Evolutionary conservation across 805 yeast genomes (phyloP).

Genomic region (Candida insectalens): DNA sequence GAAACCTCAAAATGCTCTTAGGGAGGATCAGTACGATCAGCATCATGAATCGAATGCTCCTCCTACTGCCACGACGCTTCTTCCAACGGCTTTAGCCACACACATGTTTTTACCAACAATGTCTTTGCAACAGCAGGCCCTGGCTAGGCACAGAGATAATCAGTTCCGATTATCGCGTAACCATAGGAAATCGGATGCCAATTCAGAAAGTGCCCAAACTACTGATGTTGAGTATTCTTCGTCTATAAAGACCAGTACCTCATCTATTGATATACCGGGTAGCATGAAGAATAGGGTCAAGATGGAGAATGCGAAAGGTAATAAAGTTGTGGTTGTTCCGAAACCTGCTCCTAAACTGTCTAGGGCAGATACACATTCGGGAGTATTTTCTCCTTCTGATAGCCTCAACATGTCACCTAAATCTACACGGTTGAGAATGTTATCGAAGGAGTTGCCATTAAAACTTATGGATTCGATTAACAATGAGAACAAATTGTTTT

Average conservation of each 20-base stretch:
- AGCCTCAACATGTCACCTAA: conserved; percentile 1
- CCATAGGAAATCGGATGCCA: too few species aligned
- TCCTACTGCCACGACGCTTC: conserved; percentile 44
- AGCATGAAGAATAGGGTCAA: conserved; percentile 3
- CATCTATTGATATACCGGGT: conserved; percentile 23
- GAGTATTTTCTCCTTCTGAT: not conserved
- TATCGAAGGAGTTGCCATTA: conserved; percentile 20
- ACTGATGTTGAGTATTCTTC: conserved; percentile 12
- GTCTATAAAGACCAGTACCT: conserved; percentile 17
- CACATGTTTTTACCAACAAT: conserved; percentile 52
- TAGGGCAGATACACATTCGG: not conserved
- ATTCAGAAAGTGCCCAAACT: too few species aligned
- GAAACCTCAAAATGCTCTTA: conserved; percentile 16
- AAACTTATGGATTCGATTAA: conserved; percentile 21
- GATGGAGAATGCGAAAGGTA: not conserved
- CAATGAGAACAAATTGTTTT: conserved; percentile 18
- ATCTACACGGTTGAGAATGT: conserved; percentile 9
- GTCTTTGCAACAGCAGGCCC: conserved; percentile 16
- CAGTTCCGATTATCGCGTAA: not conserved
- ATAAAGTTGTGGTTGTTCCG: not conserved
- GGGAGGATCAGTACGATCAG: conserved; percentile 15
- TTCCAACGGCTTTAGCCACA: conserved; percentile 53
- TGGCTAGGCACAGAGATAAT: conserved; percentile 2
- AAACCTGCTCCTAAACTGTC: not conserved
- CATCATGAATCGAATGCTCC: conserved; percentile 47